These are phyloP conservation scores for Acorus calamus DNA, from an alignment of 106 monocot genomes.

Conservation along the genomic window DNA sequence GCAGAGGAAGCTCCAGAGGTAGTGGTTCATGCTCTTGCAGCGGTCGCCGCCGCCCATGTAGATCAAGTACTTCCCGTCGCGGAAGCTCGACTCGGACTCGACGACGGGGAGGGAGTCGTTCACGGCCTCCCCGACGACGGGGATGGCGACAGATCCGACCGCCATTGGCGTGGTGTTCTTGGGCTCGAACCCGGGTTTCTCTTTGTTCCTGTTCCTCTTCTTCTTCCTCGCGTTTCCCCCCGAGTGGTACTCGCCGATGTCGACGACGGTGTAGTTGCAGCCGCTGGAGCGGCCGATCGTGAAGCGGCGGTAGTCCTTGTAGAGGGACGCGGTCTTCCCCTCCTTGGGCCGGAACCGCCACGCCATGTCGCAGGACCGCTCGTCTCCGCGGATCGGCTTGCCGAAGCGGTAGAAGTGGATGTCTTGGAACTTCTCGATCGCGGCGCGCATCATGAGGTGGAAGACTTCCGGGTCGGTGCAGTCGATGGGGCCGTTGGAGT, in stretches of 20 bases:
- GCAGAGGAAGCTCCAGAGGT: conserved; percentile 84
- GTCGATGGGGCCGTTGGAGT: conserved; percentile 22
- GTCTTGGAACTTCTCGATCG: conserved; percentile 55
- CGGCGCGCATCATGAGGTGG: conserved; percentile 63
- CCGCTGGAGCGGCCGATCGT: conserved; percentile 25
- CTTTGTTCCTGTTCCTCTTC: conserved; percentile 16
- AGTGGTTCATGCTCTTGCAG: conserved; percentile 95
- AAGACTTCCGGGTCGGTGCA: conserved; percentile 49
- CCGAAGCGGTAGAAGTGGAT: conserved; percentile 77
- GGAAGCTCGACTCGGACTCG: conserved; percentile 58
- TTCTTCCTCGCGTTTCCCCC: conserved; percentile 61
- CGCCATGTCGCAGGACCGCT: conserved; percentile 46
- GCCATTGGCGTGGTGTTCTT: neutral
- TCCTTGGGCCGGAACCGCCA: conserved; percentile 72
- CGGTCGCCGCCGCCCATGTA: conserved; percentile 74
- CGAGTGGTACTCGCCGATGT: conserved; percentile 65
- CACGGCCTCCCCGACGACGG: conserved; percentile 53
- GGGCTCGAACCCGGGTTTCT: conserved; percentile 6
- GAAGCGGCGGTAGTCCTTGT: conserved; percentile 84
- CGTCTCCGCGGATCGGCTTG: conserved; percentile 34
- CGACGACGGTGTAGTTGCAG: conserved; percentile 31
- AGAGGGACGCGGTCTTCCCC: conserved; percentile 41
- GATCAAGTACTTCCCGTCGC: conserved; percentile 46
- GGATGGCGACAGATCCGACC: conserved; percentile 1
- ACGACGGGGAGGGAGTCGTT: conserved; percentile 76